Base-by-base conservation (phyloP, 352 stramenopile genomes). In the Globisporangium echinulatum region DNA sequence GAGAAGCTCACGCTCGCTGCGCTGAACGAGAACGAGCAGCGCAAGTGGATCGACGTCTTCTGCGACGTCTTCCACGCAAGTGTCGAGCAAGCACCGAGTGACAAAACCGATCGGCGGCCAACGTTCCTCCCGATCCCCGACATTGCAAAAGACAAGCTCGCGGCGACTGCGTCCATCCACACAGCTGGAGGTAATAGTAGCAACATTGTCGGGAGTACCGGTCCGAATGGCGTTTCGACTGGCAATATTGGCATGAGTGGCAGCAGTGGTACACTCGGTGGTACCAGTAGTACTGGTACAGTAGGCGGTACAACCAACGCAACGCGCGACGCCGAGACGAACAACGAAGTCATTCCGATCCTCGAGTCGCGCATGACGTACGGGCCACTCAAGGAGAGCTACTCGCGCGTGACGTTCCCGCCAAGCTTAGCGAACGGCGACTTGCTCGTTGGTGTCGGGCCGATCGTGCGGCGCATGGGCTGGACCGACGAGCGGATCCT, bases 401-500 rank as follows among this genome's bases (percentile, higher is more conserved):
- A 85, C 59, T 91, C 81, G 49, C 75, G 74, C 17, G 78, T 93
- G 47, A 90, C 79, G 55, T 93, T 93, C 59, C 84, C 84, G 15
- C 77, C 80, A 11, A 88, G 67, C 59, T 62, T 93, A 13, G 79
- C 79, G 4, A 93, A 87, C 59, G 79, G 79, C 8, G 84, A 93
- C 55, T 64, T 90, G 44, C 64, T 93, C 4, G 73, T 90, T 5
- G 84, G 84, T 9, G 84, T 93, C 6, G 84, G 79, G 0, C 82
- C 81, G 17, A 70, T 93, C 48, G 80, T 93, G 33, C 79, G 84
- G 1, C 81, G 84, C 33, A 82, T 93, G 70, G 81, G 81, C 14
- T 93, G 84, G 84, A 90, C 79, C 5, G 81, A 93, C 54, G 84
- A 93, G 61, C 81, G 81, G 5, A 93, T 93, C 54, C 59, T 93